Percentiles rank a stretch among this genome's conserved stretches.
Evolutionary conservation across 257 asterid species (phyloP).

Genomic region (Ilex aquifolium): DNA sequence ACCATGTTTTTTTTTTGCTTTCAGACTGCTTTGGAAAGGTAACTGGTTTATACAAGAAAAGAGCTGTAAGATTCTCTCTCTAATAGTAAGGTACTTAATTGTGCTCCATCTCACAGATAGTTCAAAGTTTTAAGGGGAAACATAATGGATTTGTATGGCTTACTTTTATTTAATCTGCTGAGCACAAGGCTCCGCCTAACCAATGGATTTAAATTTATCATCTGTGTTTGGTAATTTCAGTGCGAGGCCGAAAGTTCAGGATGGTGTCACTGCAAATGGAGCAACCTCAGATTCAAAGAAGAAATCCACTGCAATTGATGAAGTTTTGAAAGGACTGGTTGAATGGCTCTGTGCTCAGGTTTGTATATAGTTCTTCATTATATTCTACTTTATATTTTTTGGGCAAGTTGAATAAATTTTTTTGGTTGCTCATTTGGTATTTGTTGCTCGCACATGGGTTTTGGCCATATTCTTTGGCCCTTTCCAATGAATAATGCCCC

Average conservation of each 20-base stretch:
- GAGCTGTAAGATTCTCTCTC: conserved; percentile 87
- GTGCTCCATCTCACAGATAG: neutral
- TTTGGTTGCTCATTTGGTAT: too few relatives aligned
- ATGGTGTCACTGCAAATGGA: conserved; percentile 39
- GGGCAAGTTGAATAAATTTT: too few relatives aligned
- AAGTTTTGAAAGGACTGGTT: conserved; percentile 76
- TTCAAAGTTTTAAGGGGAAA: neutral
- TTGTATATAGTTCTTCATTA: conserved; percentile 10
- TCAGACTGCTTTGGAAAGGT: conserved; percentile 84
- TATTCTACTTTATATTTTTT: conserved; percentile 2
- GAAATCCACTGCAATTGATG: conserved; percentile 46
- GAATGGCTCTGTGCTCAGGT: conserved; percentile 95
- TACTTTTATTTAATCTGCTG: conserved; percentile 10
- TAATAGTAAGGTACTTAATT: conserved; percentile 57
- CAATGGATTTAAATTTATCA: too few relatives aligned
- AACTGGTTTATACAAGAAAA: conserved; percentile 95
- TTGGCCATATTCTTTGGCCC: too few relatives aligned
- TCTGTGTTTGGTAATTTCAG: conserved; percentile 34
- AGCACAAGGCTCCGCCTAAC: too few relatives aligned
- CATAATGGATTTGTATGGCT: conserved; percentile 2
- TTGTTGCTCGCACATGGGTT: too few relatives aligned
- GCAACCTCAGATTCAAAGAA: conserved; percentile 47
- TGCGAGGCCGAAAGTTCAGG: conserved; percentile 60
- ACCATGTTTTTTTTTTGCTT: conserved; percentile 19
- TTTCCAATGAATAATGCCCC: too few relatives aligned